A percentile compares a stretch with the other conserved stretches of the same genome.
Conservation (phyloP, 73 alveolate genomes). For the Tetrahymena malaccensis region DNA sequence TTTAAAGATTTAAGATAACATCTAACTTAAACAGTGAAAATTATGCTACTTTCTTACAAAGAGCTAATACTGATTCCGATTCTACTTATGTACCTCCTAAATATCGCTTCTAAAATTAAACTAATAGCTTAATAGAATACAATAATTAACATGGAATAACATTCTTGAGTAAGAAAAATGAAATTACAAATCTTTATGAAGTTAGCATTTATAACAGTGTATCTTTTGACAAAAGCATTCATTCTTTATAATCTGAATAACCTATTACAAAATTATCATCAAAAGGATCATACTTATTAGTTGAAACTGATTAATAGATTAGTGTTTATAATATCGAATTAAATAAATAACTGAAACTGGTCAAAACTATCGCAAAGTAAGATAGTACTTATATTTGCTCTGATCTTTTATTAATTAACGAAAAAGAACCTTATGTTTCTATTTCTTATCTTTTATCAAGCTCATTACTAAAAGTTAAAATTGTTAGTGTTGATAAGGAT, state of each 20-base stretch:
- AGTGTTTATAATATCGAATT: neutral
- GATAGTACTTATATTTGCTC: neutral
- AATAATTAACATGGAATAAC: neutral
- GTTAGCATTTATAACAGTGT: neutral
- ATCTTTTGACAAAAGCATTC: neutral
- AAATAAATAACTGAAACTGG: neutral
- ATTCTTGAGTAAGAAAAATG: neutral
- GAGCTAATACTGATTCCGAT: neutral
- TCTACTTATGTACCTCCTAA: neutral
- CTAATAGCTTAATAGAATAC: neutral
- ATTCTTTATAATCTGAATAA: neutral
- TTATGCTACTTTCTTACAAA: neutral
- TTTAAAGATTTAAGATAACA: neutral
- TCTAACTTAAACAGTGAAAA: neutral
- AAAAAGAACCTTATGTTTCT: neutral
- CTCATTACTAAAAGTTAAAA: neutral
- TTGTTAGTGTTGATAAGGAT: neutral
- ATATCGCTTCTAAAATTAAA: neutral
- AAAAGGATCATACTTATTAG: neutral
- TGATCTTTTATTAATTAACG: neutral
- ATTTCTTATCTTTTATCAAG: neutral
- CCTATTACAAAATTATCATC: neutral
- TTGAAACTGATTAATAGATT: neutral
- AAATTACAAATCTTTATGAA: neutral
- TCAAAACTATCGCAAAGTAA: neutral